phyloP scores from a whole-genome alignment of 73 alveolate species.

The Paramecium sexaurelia region DNA sequence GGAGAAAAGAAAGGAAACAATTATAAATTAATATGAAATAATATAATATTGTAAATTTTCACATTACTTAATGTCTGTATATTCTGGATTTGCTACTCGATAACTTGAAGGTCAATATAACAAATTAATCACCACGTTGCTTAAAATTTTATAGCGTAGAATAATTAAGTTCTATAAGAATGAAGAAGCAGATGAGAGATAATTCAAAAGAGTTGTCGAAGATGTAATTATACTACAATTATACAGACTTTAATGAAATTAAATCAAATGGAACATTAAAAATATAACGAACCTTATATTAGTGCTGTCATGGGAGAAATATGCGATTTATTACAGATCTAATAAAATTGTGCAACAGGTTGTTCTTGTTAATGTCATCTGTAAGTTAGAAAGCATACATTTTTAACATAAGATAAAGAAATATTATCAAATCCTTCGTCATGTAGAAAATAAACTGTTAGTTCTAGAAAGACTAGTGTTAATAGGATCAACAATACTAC shows the following conservation, averaged over 20 bases:
- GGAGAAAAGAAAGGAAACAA: neutral
- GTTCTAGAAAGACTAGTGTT: conserved; percentile 3
- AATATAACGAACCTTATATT: conserved; percentile 36
- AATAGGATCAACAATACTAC: neutral
- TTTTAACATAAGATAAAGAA: neutral
- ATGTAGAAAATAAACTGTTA: neutral
- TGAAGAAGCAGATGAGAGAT: neutral
- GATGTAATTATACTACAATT: neutral
- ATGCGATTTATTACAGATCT: neutral
- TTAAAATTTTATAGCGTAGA: neutral
- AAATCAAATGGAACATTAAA: conserved; percentile 38
- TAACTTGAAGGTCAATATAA: neutral
- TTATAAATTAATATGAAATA: neutral
- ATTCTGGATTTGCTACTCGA: conserved; percentile 33
- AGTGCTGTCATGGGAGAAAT: conserved; percentile 15
- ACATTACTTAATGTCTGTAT: neutral
- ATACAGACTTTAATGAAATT: neutral
- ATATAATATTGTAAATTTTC: neutral
- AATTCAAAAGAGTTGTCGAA: neutral
- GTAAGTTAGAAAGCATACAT: neutral
- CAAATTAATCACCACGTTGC: neutral
- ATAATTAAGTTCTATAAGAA: conserved; percentile 27
- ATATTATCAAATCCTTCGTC: conserved; percentile 9
- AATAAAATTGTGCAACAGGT: conserved; percentile 13
- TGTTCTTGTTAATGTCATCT: neutral